Evolutionary conservation across 306 rosid genomes (phyloP).

Genomic region (Acacia confusa): DNA sequence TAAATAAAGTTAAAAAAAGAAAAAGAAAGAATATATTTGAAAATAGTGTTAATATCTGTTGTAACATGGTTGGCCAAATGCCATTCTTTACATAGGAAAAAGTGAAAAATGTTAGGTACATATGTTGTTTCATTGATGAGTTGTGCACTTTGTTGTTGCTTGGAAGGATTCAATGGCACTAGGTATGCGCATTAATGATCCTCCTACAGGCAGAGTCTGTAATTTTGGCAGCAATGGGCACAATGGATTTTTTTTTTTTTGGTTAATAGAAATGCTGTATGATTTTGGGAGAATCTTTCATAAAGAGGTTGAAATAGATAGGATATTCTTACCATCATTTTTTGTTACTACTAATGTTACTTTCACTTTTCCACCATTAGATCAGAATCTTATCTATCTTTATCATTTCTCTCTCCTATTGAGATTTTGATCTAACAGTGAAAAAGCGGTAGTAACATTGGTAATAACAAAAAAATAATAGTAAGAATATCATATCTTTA

Average conservation of each 20-base stretch:
- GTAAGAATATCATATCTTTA: no score
- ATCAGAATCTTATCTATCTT: no score
- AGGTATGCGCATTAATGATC: neutral
- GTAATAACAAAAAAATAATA: no score
- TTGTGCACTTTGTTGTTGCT: conserved; percentile 6
- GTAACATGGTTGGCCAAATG: neutral
- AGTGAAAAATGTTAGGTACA: neutral
- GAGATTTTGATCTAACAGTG: no score
- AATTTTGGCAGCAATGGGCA: conserved; percentile 14
- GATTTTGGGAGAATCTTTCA: no score
- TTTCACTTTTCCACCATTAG: no score
- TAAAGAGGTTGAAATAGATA: no score
- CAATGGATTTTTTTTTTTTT: neutral
- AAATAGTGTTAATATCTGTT: conserved; percentile 14
- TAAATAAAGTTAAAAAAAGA: conserved; percentile 15
- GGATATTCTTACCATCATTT: no score
- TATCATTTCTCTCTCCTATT: no score
- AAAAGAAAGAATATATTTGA: neutral
- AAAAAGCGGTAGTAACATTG: no score
- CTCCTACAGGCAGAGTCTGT: conserved; percentile 3
- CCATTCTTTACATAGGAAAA: neutral
- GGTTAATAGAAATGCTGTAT: neutral
- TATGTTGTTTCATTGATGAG: conserved; percentile 19
- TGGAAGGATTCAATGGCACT: conserved; percentile 21
- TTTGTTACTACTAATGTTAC: no score